Percentiles rank a stretch among this genome's conserved stretches.
Conservation (phyloP, 805 yeast genomes). For the Myxozyma melibiosi region DNA sequence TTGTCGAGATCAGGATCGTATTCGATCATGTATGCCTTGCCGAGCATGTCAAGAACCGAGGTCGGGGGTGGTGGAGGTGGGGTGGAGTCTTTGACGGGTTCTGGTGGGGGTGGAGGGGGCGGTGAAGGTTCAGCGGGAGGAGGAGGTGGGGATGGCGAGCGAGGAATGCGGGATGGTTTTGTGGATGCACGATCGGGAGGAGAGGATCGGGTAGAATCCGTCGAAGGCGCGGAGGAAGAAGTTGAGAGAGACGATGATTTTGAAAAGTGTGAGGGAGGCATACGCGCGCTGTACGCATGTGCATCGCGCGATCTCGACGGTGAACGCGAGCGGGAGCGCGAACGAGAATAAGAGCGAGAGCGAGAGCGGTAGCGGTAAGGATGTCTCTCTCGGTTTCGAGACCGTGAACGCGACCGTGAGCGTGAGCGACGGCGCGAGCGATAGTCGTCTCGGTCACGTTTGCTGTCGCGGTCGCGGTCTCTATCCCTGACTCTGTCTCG, state of each 20-base stretch:
- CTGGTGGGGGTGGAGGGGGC: conserved; percentile 3
- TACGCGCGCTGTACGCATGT: not conserved
- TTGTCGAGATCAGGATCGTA: conserved; percentile 58
- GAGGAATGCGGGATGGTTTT: not conserved
- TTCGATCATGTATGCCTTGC: conserved; percentile 48
- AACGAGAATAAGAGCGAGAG: not conserved
- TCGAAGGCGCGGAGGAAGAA: not conserved
- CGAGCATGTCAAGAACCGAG: conserved; percentile 21
- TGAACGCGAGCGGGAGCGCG: not conserved
- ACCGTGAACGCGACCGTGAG: not conserved
- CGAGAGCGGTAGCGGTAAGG: not conserved
- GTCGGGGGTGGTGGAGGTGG: conserved; percentile 2
- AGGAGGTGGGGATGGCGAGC: conserved; percentile 1
- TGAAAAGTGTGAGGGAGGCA: not conserved
- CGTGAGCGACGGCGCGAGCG: not conserved
- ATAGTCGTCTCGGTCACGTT: not conserved
- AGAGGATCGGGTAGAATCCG: conserved; percentile 2
- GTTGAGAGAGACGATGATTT: not conserved
- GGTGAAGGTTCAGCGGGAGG: conserved; percentile 4
- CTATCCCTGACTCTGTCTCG: conserved; percentile 1
- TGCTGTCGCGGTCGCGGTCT: conserved; percentile 7
- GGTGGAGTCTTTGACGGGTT: not conserved
- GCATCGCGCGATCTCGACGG: not conserved
- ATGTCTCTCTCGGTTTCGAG: not conserved
- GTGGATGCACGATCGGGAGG: conserved; percentile 12